Percentiles rank a stretch among this genome's conserved stretches.
Conservation (phyloP, 768 basidiomycete genomes). For the Astraeus odoratus region DNA sequence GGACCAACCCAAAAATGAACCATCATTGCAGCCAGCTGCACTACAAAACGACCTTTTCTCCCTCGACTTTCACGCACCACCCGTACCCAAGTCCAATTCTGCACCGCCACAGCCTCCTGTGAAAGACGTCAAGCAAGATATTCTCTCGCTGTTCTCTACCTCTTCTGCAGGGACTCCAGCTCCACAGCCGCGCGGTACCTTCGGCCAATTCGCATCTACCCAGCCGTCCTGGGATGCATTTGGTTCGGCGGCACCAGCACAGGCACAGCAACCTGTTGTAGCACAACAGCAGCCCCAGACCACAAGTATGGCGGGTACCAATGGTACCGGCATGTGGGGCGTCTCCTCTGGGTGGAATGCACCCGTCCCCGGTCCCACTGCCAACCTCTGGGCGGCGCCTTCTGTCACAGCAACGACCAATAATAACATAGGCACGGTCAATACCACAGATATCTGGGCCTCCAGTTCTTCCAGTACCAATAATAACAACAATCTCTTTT, state of each 20-base stretch:
- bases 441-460: slow-evolving; percentile 57
- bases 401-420: slow-evolving; percentile 10
- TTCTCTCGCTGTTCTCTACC: slow-evolving; percentile 66
- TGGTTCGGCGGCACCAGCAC: slow-evolving; percentile 13
- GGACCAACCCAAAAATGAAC: slow-evolving; percentile 11
- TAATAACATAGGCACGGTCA: slow-evolving; percentile 22
- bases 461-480: slow-evolving; percentile 20
- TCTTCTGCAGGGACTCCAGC: slow-evolving; percentile 8
- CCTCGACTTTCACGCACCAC: slow-evolving; percentile 75
- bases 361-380: slow-evolving; percentile 19
- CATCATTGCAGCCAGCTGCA: slow-evolving; percentile 28
- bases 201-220: slow-evolving; percentile 31
- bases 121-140: slow-evolving; percentile 80
- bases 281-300: slow-evolving; percentile 26
- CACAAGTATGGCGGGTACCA: slow-evolving; percentile 48
- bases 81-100: slow-evolving; percentile 19
- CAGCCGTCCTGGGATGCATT: slow-evolving; percentile 22
- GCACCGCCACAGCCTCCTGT: slow-evolving; percentile 32
- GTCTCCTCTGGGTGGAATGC: slow-evolving; percentile 57
- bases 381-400: slow-evolving; percentile 30
- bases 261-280: slow-evolving; percentile 18
- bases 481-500: slow-evolving; percentile 32
- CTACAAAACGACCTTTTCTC: slow-evolving; percentile 65
- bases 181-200: slow-evolving; percentile 24
- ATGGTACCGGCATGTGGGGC: slow-evolving; percentile 59